phyloP scores from a whole-genome alignment of 345 rosid genomes.

The Stellera chamaejasme region DNA sequence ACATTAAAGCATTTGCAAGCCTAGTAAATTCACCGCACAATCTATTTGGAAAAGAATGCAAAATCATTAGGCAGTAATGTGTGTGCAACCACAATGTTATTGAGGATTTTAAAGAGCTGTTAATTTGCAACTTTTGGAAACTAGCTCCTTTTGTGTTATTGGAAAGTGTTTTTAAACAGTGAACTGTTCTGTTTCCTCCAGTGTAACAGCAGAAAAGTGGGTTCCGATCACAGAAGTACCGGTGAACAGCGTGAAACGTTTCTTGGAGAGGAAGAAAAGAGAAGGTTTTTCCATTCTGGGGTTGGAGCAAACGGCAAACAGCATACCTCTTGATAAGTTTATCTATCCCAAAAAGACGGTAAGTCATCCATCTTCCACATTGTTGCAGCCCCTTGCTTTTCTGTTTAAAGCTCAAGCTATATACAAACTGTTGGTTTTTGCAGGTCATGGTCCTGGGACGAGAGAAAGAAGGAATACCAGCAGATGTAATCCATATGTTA shows the following conservation, averaged over 20 bases:
- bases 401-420: not conserved
- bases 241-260: constrained; percentile 57
- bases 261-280: constrained; percentile 74
- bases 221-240: constrained; percentile 90
- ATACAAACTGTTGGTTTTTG: constrained; percentile 8
- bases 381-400: not conserved
- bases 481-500: constrained; percentile 74
- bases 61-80: too few relatives aligned
- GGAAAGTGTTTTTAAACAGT: not conserved
- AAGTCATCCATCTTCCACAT: constrained; percentile 23
- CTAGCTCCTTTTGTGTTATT: too few relatives aligned
- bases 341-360: constrained; percentile 70
- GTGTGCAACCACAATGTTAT: too few relatives aligned
- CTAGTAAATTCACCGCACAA: too few relatives aligned
- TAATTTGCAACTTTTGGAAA: too few relatives aligned
- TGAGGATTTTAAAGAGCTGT: too few relatives aligned
- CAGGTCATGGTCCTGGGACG: constrained; percentile 93
- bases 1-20: too few relatives aligned
- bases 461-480: constrained; percentile 92
- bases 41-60: too few relatives aligned
- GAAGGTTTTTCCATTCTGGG: constrained; percentile 91
- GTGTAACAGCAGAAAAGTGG: constrained; percentile 98
- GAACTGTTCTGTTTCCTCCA: constrained; percentile 23
- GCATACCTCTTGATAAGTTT: constrained; percentile 64
- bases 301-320: constrained; percentile 91